A percentile compares a stretch with the other conserved stretches of the same genome.
These are phyloP conservation scores for Prunus mume DNA, from an alignment of 306 rosid genomes.

Conservation along the genomic window DNA sequence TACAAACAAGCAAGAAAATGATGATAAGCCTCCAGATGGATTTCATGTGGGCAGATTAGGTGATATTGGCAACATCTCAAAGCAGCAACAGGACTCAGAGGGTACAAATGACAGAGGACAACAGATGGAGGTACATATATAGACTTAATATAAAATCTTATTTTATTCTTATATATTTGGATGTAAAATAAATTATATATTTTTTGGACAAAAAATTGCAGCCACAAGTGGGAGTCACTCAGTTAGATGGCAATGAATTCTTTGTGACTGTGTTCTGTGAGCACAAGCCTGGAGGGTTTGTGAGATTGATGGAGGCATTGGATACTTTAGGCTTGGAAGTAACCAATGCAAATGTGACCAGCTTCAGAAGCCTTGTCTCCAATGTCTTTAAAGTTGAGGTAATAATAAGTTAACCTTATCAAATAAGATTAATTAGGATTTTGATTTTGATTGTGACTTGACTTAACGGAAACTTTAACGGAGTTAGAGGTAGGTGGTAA, in stretches of 20 bases:
- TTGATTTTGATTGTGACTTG: too few species aligned
- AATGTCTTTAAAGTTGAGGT: conserved; percentile 74
- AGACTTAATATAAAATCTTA: not conserved
- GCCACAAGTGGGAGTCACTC: conserved; percentile 81
- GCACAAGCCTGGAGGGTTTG: conserved; percentile 71
- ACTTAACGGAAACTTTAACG: too few species aligned
- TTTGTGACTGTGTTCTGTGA: conserved; percentile 75
- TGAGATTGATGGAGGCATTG: conserved; percentile 70
- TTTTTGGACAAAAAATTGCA: conserved; percentile 23
- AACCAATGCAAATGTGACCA: conserved; percentile 68
- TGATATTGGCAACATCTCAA: conserved; percentile 37
- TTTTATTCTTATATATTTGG: not conserved
- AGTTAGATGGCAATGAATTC: conserved; percentile 63
- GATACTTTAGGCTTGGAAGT: conserved; percentile 61
- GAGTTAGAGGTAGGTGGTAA: too few species aligned
- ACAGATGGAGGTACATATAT: conserved; percentile 74
- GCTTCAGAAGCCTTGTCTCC: conserved; percentile 72
- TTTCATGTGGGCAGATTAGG: conserved; percentile 43
- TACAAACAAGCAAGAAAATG: conserved; percentile 36
- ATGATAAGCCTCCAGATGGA: conserved; percentile 27
- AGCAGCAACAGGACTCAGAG: conserved; percentile 52
- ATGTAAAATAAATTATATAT: not conserved
- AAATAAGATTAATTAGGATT: too few species aligned
- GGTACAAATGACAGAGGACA: conserved; percentile 54
- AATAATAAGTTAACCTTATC: not conserved